Base-by-base conservation (phyloP, 1,139 yeast species). In the Spencermartinsiella ligniputridi region DNA sequence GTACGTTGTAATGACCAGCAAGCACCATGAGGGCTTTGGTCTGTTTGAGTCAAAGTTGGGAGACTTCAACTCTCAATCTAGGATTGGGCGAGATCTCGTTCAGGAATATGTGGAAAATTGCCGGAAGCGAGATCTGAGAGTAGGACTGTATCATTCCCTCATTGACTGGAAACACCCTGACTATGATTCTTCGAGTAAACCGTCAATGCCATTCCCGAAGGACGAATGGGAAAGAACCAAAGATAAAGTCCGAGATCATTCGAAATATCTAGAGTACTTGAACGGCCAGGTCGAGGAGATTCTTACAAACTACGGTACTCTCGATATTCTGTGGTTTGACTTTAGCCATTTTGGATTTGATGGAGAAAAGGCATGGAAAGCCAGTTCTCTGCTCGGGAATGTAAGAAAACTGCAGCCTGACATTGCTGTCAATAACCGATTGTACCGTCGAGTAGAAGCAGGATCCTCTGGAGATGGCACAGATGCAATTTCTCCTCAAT, bases 21-120 rank as follows among this genome's bases (percentile, higher is more conserved):
- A 50, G 44, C 53, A 50, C 39, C 53, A 50, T 41, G 53, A 50
- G 19, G 53, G 53, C 18, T 50, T 50, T 37, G 42, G 45, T 19
- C 35, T 50, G 33, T 49, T 45, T 42, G 49, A 49, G 13, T 40
- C 51, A 5, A 35, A 39, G 35, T 32, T 29, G 20, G 43, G 46
- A 15, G 39, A 42, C 36, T 42, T 37, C 25, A 42, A 36, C 20
- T 25, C 46, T 8, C 35, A 21, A 3, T 19, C 33, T 5, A 19
- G 22, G n/a, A 21, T 45, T 29, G 44, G 44, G 3, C 13, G 50
- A 20, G 50, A 47, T 25, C 6, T 47, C 13, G 45, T 41, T 12
- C 27, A 35, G 22, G 50, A 47, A 32, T 47, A 20, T 32, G 30
- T 40, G 8, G 41, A 37, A n/a, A 30, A 43, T 4, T 43, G 35